Conservation (phyloP, 768 basidiomycete genomes). For the Tylopilus vinaceipallidus region DNA sequence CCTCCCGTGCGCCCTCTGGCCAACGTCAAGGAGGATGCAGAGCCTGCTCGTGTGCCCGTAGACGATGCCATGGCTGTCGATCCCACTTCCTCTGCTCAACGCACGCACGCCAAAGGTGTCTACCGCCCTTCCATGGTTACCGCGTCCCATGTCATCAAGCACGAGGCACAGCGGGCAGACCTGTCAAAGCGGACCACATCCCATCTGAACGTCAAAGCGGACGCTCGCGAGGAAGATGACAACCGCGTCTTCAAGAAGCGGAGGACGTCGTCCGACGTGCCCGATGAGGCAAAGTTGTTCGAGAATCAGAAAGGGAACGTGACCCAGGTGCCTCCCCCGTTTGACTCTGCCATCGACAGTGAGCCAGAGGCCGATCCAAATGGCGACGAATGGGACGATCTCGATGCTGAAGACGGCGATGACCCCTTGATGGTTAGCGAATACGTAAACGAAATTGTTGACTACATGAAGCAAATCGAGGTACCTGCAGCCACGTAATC, state of each 20-base stretch:
- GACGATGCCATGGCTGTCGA: conserved; percentile 59
- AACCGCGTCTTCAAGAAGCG: conserved; percentile 70
- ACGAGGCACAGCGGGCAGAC: conserved; percentile 29
- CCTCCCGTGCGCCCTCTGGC: conserved; percentile 25
- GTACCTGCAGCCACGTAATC: conserved; percentile 39
- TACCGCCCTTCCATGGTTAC: conserved; percentile 33
- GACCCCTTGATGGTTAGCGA: conserved; percentile 98
- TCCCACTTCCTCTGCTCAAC: conserved; percentile 30
- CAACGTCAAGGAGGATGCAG: conserved; percentile 28
- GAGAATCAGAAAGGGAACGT: conserved; percentile 40
- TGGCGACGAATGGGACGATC: conserved; percentile 77
- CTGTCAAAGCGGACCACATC: conserved; percentile 33
- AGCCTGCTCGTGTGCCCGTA: conserved; percentile 26
- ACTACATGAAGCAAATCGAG: conserved; percentile 85
- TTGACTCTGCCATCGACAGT: conserved; percentile 41
- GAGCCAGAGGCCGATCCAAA: conserved; percentile 67
- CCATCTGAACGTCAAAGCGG: conserved; percentile 33
- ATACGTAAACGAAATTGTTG: conserved; percentile 92
- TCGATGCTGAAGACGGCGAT: conserved; percentile 87
- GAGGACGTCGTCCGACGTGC: conserved; percentile 66
- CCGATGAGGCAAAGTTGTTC: conserved; percentile 42
- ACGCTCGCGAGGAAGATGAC: conserved; percentile 51
- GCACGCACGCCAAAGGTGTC: background rate
- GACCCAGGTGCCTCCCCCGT: conserved; percentile 38
- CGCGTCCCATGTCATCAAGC: conserved; percentile 23